Base-by-base conservation (phyloP, 495 filamentous ascomycete genomes). In the Hypoxylon cercidicola region DNA sequence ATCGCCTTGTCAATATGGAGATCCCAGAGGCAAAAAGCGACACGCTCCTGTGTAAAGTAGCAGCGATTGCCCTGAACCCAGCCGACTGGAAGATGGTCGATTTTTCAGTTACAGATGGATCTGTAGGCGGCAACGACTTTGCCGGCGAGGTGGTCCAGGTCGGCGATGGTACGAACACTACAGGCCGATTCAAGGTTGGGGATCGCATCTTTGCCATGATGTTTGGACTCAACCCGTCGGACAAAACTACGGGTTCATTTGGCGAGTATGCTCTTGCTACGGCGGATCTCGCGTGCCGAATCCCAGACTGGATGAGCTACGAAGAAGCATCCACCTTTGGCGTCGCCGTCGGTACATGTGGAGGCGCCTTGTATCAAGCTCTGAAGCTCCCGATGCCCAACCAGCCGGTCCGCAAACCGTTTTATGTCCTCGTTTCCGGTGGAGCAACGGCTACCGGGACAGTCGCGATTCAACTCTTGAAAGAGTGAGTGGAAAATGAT, bases 51-150 rank as follows among this genome's bases (percentile, higher is more conserved):
- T 35, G 30, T 21, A 16, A 34, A 1, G 46, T 51, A 10, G 15
- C 19, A 25, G 65, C 70, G 3, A 61, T 75, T 1, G 71, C 64
- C 6, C 32, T 87, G 18, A 88, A 87, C 66, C 85, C 85, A 9
- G 80, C 76, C 0, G 85, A 86, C 74, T 83, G 79, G 77, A 88
- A 88, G 68, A 76, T 81, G 55, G 55, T 84, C n/a, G 78, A 75
- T 0, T 64, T 47, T 44, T 37, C 19, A 20, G 32, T 40, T 10
- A n/a, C 60, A 4, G 34, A 61, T 0, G 72, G 70, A 2, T 52
- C 65, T 15, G 20, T 70, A 5, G 40, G 60, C 3, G 73, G 75
- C 3, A 73, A 75, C 19, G 77, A 76, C 34, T 69, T 69, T 34
- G 75, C 73, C 1, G 77, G 78, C 8, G 67, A 55, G 1, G 74